Evolutionary conservation across 371 early-diverging fungal species (phyloP).

Genomic region (Fennellomyces sp.): DNA sequence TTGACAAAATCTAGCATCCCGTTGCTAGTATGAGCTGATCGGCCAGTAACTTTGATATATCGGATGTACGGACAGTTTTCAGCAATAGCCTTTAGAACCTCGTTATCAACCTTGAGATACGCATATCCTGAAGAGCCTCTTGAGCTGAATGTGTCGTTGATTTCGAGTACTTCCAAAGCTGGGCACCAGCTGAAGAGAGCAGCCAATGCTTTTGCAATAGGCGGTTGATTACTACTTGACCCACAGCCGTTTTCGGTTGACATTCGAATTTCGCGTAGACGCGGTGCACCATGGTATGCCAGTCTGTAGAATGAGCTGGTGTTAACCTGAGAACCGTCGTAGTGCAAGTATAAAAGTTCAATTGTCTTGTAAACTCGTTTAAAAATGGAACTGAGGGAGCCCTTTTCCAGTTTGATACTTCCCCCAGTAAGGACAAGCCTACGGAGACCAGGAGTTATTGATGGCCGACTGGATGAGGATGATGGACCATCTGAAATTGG

Average conservation of each 20-base stretch:
- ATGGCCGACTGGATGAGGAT: background rate
- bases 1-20: too few relatives aligned
- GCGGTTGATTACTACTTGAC: too few relatives aligned
- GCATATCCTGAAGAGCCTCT: too few relatives aligned
- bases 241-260: background rate
- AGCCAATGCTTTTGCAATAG: too few relatives aligned
- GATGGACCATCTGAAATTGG: background rate
- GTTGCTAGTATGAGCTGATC: too few relatives aligned
- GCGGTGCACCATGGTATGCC: background rate
- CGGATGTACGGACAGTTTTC: too few relatives aligned
- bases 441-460: background rate
- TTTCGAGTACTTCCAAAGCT: too few relatives aligned
- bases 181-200: too few relatives aligned
- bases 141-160: too few relatives aligned
- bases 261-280: background rate
- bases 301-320: background rate
- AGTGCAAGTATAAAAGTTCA: background rate
- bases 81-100: too few relatives aligned
- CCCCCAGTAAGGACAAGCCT: background rate
- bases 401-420: background rate
- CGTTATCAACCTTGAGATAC: too few relatives aligned
- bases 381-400: background rate
- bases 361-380: background rate
- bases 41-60: too few relatives aligned
- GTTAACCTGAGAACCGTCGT: background rate